Percentiles rank a stretch among this genome's conserved stretches.
phyloP scores from a whole-genome alignment of 176 grass and related monocot genomes.

The Alloteropsis semialata region DNA sequence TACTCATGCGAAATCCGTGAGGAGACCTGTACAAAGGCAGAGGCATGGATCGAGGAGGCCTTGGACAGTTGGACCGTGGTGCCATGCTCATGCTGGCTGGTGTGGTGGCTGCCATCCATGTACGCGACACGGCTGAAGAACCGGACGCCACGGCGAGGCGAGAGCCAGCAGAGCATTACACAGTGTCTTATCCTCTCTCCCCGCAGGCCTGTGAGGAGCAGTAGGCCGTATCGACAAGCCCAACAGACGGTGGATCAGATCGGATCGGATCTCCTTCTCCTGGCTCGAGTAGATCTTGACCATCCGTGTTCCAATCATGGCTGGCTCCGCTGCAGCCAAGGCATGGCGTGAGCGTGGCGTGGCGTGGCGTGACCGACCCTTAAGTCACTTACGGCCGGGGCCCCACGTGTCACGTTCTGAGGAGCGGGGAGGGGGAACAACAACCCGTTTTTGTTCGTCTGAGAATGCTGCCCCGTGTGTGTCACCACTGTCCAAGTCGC shows the following conservation, averaged over 20 bases:
- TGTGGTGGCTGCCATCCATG: too few species aligned
- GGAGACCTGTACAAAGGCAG: not conserved
- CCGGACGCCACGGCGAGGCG: not conserved
- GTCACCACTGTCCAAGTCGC: not conserved
- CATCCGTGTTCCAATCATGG: constrained; percentile 35
- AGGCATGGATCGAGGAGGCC: too few species aligned
- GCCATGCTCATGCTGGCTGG: too few species aligned
- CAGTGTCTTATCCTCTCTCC: not conserved
- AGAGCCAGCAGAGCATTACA: not conserved
- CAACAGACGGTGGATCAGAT: constrained; percentile 29
- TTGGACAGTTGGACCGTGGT: too few species aligned
- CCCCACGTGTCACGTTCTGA: not conserved
- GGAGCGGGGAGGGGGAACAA: not conserved
- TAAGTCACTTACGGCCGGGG: not conserved
- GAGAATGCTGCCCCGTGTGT: not conserved
- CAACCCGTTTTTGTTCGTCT: not conserved
- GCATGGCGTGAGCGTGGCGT: too few species aligned
- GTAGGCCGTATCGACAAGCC: constrained; percentile 7
- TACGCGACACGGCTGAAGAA: not conserved
- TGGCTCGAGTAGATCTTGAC: constrained; percentile 55
- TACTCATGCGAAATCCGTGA: constrained; percentile 16
- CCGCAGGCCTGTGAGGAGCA: not conserved
- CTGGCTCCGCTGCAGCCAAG: not conserved
- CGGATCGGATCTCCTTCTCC: not conserved
- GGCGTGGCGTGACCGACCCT: too few species aligned